Evolutionary conservation across 2,329 filamentous ascomycete genomes (phyloP).

Genomic region (Ceratocystiopsis sp.): DNA sequence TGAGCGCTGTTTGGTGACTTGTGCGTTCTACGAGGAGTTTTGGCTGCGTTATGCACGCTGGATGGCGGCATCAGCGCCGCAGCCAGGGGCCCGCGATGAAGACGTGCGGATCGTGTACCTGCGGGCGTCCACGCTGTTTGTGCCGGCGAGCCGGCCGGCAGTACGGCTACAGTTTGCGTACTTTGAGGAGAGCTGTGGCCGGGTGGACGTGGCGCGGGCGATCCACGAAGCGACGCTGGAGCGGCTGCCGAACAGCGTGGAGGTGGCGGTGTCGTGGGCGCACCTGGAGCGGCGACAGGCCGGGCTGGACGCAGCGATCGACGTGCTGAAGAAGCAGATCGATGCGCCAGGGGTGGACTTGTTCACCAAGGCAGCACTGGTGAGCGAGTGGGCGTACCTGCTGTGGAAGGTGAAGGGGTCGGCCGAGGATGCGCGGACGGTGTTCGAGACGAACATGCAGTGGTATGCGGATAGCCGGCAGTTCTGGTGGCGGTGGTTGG

Average conservation of each 20-base stretch:
- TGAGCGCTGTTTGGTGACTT: conserved; percentile 83
- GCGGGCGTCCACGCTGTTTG: conserved; percentile 67
- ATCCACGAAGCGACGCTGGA: conserved; percentile 71
- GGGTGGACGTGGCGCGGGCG: conserved; percentile 61
- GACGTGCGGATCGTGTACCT: conserved; percentile 87
- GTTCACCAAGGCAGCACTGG: conserved; percentile 70
- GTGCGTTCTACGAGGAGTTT: conserved; percentile 91
- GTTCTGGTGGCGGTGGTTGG: conserved; percentile 81
- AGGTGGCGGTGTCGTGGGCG: conserved; percentile 76
- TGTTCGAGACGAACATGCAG: conserved; percentile 68
- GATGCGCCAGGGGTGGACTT: conserved; percentile 54
- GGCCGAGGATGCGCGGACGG: conserved; percentile 60
- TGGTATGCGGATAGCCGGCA: conserved; percentile 71
- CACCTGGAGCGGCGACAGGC: conserved; percentile 72
- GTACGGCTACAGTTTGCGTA: conserved; percentile 84
- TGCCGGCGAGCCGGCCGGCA: conserved; percentile 69
- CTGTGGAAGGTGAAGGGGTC: conserved; percentile 79
- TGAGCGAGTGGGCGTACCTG: conserved; percentile 74
- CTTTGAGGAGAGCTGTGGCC: conserved; percentile 75
- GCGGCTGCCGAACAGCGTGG: conserved; percentile 62
- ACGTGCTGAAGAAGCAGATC: conserved; percentile 67
- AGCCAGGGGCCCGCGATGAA: conserved; percentile 58
- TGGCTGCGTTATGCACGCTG: conserved; percentile 95
- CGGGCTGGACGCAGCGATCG: conserved; percentile 69
- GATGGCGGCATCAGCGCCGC: conserved; percentile 73